phyloP scores from a whole-genome alignment of 805 yeast genomes.

The Diddensiella santjacobensis region DNA sequence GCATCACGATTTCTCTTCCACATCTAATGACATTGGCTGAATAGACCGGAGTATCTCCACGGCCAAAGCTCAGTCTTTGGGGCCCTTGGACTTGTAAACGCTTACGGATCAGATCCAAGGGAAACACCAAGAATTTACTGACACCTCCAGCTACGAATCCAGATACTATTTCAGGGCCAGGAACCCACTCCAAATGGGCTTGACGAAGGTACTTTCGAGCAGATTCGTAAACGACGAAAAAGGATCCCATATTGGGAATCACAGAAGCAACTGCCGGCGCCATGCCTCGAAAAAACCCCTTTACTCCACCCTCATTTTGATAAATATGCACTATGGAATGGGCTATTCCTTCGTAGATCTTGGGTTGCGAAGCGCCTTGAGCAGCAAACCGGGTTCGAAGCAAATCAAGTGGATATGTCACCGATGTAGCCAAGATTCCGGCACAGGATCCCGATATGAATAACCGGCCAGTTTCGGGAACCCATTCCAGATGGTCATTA shows the following conservation, averaged over 20 bases:
- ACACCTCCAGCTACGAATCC: slow-evolving; percentile 73
- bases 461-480: slow-evolving; percentile 43
- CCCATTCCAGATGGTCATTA: slow-evolving; percentile 25
- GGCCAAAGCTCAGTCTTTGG: slow-evolving; percentile 20
- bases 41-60: slow-evolving; percentile 26
- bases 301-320: slow-evolving; percentile 38
- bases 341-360: slow-evolving; percentile 30
- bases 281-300: slow-evolving; percentile 49
- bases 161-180: slow-evolving; percentile 48
- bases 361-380: slow-evolving; percentile 29
- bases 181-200: slow-evolving; percentile 14
- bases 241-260: slow-evolving; percentile 66
- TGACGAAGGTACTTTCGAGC: slow-evolving; percentile 35
- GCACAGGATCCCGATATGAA: slow-evolving; percentile 69
- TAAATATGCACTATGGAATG: slow-evolving; percentile 29
- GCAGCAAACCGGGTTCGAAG: slow-evolving; percentile 83
- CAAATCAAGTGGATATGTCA: slow-evolving; percentile 89
- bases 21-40: slow-evolving; percentile 27
- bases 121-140: slow-evolving; percentile 74
- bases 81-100: slow-evolving; percentile 62
- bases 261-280: slow-evolving; percentile 54
- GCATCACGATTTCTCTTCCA: slow-evolving; percentile 39
- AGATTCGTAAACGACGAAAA: slow-evolving; percentile 66
- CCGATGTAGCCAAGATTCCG: slow-evolving; percentile 67
- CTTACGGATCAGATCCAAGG: slow-evolving; percentile 78